Base-by-base conservation (phyloP, 2,329 filamentous ascomycete genomes). In the Fusarium pseudograminearum region DNA sequence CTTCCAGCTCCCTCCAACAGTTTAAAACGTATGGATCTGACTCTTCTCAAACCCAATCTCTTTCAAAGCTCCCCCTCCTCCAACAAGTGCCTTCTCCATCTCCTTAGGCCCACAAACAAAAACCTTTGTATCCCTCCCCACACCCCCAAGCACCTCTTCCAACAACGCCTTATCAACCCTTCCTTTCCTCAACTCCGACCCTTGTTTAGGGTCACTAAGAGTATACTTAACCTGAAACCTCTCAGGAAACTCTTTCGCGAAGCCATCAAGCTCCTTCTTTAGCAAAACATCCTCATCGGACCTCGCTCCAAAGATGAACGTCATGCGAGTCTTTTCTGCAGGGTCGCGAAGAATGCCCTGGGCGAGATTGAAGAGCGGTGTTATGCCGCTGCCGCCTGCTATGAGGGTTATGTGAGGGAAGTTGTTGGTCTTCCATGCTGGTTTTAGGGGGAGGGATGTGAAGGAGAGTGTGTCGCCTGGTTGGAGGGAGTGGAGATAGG, bases 361-460 rank as follows among this genome's bases (percentile, higher is more conserved):
- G 3, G 86, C 82, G 3, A 92, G 84, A 75, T 91, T 89, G 75
- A 87, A 92, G 69, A 90, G 85, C 0, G 91, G 91, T 1, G 90
- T 93, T 68, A 93, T 91, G 20, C 91, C 91, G 0, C 89, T 90
- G 15, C 91, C 91, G 45, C 91, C 91, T 1, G 91, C 91, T 44
- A 93, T 86, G 40, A 92, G 82, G 4, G 87, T 85, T n/a, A 93
- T 78, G 65, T 86, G 83, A 5, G 74, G 74, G 73, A 78, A 82
- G 75, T 80, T 79, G 67, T 84, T 86, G 30, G 85, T 80, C 24
- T 80, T 84, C 85, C 87, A 91, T 34, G 36, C 7, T 12, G n/a
- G n/a, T 40, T 40, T 40, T 4, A 14, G 4, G 20, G 82, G 82
- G 6, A 92, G 78, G 6, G 86, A 81, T 8, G 85, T 82, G 71